A percentile compares a stretch with the other conserved stretches of the same genome.
These are phyloP conservation scores for Picochlorum sp. DNA, from an alignment of 139 green algal genomes.

Conservation along the genomic window DNA sequence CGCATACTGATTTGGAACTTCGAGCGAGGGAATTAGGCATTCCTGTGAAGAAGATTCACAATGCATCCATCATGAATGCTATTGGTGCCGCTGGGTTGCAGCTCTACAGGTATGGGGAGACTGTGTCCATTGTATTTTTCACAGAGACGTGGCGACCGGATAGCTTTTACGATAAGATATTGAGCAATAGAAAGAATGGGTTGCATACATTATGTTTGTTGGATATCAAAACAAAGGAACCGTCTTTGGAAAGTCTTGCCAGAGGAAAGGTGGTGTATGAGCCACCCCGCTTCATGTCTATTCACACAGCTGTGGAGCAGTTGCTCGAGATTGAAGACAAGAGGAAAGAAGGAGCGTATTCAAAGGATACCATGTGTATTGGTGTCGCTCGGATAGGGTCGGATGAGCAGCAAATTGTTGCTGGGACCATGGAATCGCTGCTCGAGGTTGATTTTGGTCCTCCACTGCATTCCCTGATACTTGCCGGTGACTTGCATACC, in stretches of 20 bases:
- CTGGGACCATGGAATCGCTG: conserved; percentile 57
- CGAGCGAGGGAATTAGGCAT: conserved; percentile 65
- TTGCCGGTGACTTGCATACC: conserved; percentile 54
- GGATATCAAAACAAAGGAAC: conserved; percentile 93
- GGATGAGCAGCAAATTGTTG: conserved; percentile 54
- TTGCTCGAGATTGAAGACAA: conserved; percentile 82
- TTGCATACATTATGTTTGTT: conserved; percentile 95
- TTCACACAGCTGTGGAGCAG: conserved; percentile 64
- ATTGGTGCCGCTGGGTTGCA: conserved; percentile 85
- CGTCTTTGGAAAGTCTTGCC: conserved; percentile 72
- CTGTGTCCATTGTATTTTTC: conserved; percentile 95
- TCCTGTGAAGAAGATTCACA: conserved; percentile 85
- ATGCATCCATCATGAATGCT: conserved; percentile 96
- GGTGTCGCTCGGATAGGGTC: conserved; percentile 77
- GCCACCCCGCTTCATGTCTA: conserved; percentile 63
- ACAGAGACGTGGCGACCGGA: conserved; percentile 92
- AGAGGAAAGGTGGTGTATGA: conserved; percentile 82
- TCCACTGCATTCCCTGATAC: conserved; percentile 86
- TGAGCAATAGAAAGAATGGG: conserved; percentile 51
- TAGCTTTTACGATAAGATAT: conserved; percentile 76
- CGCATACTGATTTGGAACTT: conserved; percentile 89
- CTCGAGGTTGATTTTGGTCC: conserved; percentile 75
- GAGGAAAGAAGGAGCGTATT: conserved; percentile 53
- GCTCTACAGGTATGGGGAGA: conserved; percentile 94
- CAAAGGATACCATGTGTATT: conserved; percentile 55